Conservation (phyloP, 371 early-diverging fungal genomes). For the Parasitella parasitica region DNA sequence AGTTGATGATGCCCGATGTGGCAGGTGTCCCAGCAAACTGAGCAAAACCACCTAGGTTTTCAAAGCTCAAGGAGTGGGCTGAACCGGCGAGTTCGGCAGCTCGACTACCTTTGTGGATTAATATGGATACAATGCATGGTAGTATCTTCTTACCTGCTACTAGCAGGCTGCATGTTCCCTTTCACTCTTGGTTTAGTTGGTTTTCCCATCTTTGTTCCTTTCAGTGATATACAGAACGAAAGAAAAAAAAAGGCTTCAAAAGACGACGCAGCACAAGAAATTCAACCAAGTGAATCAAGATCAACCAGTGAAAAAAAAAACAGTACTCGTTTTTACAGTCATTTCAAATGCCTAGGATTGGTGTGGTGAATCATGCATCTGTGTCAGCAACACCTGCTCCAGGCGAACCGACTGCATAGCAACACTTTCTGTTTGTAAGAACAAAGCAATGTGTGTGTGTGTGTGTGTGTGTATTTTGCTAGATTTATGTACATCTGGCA, state of each 20-base stretch:
- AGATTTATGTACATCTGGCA: no score
- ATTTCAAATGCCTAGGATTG: no score
- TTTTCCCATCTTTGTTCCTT: conserved; percentile 44
- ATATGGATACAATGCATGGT: not conserved
- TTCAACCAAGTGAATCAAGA: not conserved
- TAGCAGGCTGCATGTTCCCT: conserved; percentile 70
- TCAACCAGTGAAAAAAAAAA: no score
- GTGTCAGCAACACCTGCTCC: no score
- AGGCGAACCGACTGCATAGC: no score
- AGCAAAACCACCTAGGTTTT: conserved; percentile 64
- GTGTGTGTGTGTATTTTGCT: no score
- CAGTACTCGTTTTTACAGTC: no score
- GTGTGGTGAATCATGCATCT: no score
- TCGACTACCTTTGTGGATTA: conserved; percentile 46
- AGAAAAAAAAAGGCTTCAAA: not conserved
- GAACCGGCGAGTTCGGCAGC: conserved; percentile 68
- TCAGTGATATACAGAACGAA: no score
- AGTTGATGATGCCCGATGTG: conserved; percentile 8
- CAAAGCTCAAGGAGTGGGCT: conserved; percentile 45
- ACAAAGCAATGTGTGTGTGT: no score
- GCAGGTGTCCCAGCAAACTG: conserved; percentile 50
- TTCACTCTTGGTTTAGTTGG: conserved; percentile 59
- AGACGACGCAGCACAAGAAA: conserved; percentile 1
- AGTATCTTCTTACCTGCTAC: conserved; percentile 60
- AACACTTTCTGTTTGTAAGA: no score